These are phyloP conservation scores for Curvularia sp. DNA, from an alignment of 2,329 filamentous ascomycete species.

Conservation along the genomic window DNA sequence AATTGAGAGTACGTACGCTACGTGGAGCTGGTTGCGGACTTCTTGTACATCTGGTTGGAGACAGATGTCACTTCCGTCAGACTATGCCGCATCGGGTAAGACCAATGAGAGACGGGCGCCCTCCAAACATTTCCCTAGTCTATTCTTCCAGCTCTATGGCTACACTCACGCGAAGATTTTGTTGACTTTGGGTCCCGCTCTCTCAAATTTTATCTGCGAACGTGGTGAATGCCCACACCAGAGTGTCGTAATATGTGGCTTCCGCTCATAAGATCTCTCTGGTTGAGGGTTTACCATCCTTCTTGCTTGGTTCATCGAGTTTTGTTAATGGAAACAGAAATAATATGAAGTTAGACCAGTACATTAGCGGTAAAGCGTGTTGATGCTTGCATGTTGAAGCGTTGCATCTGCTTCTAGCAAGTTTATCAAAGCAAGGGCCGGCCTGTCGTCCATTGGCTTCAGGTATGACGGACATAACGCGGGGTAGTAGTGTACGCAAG, in stretches of 20 bases:
- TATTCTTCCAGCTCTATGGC: neutral
- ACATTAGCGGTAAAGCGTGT: neutral
- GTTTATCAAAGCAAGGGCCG: neutral
- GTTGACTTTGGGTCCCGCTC: neutral
- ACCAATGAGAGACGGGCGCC: conserved; percentile 5
- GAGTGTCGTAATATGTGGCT: neutral
- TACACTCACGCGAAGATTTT: neutral
- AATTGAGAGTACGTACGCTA: conserved; percentile 15
- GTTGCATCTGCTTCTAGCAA: neutral
- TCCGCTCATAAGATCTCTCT: neutral
- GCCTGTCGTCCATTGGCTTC: neutral
- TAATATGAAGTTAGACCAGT: neutral
- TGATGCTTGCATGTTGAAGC: neutral
- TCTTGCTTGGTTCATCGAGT: neutral
- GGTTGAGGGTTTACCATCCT: neutral
- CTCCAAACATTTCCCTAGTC: neutral
- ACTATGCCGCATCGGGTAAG: conserved; percentile 21
- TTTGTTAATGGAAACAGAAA: neutral
- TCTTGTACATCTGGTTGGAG: conserved; percentile 33
- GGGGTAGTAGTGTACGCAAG: neutral
- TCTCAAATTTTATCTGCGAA: neutral
- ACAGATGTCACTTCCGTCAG: conserved; percentile 42
- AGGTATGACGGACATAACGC: neutral
- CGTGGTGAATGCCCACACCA: neutral
- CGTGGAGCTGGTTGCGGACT: conserved; percentile 22